A percentile compares a stretch with the other conserved stretches of the same genome.
phyloP scores from a whole-genome alignment of 345 rosid species.

The Erysimum cheiranthoides region DNA sequence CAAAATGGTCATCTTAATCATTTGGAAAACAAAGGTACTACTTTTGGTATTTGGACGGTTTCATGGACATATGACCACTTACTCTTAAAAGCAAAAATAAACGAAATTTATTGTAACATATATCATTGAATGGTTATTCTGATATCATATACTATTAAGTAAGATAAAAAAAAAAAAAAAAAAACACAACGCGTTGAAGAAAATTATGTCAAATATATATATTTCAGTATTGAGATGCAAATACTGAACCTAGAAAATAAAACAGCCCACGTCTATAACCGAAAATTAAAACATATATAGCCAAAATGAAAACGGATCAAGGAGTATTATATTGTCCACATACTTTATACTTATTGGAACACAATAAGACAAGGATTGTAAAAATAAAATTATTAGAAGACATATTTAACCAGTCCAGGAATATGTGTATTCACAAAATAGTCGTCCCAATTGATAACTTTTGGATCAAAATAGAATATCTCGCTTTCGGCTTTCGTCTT shows the following conservation, averaged over 20 bases:
- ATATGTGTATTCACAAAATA: constrained; percentile 55
- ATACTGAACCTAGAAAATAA: neutral
- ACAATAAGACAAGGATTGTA: neutral
- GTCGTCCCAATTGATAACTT: constrained; percentile 57
- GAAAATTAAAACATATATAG: neutral
- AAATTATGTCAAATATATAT: neutral
- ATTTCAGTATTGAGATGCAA: neutral
- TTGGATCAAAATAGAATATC: constrained; percentile 58
- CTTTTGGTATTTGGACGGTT: neutral
- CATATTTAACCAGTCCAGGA: constrained; percentile 52
- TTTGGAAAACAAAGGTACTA: neutral
- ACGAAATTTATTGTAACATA: too few species aligned
- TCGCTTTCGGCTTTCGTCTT: constrained; percentile 31
- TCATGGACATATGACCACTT: neutral
- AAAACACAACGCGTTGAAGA: neutral
- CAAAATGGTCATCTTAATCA: neutral
- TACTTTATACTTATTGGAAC: neutral
- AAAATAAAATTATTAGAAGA: constrained; percentile 18
- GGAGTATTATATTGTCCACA: neutral
- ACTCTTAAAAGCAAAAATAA: too few species aligned
- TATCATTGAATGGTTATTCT: neutral
- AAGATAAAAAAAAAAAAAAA: neutral
- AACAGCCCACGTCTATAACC: neutral
- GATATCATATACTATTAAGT: neutral
- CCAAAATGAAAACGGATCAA: neutral